phyloP scores from a whole-genome alignment of 192 early-diverging fungal species.

The Phlyctochytrium bullatum region DNA sequence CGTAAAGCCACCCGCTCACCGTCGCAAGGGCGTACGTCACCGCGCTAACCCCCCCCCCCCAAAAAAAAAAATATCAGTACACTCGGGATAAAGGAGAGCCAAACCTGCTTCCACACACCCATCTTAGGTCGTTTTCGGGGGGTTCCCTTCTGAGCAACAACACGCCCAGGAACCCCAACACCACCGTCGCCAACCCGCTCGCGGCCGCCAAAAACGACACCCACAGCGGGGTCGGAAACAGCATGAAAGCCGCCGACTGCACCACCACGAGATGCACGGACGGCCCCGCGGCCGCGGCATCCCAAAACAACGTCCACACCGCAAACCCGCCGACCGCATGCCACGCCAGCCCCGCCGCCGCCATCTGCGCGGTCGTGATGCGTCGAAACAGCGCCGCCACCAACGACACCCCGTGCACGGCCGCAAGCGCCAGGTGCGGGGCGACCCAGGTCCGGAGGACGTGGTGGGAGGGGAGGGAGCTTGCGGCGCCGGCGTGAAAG shows the following conservation, averaged over 20 bases:
- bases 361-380: not conserved
- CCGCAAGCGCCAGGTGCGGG: not conserved
- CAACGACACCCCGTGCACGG: not conserved
- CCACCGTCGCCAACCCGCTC: not conserved
- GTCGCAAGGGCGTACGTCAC: not conserved
- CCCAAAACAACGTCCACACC: not conserved
- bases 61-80: no score
- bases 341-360: not conserved
- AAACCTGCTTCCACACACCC: no score
- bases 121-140: no score
- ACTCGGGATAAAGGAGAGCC: no score
- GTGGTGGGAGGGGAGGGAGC: not conserved
- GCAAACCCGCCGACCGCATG: not conserved
- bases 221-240: not conserved
- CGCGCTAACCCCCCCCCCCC: no score
- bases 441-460: not conserved
- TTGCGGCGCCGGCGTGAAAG: no score
- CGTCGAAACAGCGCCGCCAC: not conserved
- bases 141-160: no score
- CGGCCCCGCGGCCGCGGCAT: not conserved
- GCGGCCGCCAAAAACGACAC: not conserved
- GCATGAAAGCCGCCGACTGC: slow-evolving; percentile 2
- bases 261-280: not conserved
- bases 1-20: not conserved
- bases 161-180: not conserved